phyloP scores from a whole-genome alignment of 176 grass and related monocot genomes.

The Phoenix dactylifera region DNA sequence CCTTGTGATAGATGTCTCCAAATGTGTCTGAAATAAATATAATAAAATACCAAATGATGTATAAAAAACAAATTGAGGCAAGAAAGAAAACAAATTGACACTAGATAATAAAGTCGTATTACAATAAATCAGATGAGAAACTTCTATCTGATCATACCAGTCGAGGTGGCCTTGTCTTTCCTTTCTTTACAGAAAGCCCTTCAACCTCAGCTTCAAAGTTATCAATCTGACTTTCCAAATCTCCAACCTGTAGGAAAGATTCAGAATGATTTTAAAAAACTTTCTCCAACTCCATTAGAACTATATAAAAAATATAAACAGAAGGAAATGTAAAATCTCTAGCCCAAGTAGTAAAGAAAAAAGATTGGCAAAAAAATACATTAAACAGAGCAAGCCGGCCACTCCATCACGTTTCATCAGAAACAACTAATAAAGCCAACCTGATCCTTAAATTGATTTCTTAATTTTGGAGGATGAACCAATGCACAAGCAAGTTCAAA shows the following conservation, averaged over 20 bases:
- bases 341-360: too few species aligned
- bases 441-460: too few species aligned
- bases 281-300: neutral
- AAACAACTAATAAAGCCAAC: too few species aligned
- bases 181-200: constrained; percentile 96
- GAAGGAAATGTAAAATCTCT: neutral
- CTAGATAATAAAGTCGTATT: constrained; percentile 11
- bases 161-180: constrained; percentile 79
- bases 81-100: neutral
- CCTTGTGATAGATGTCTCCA: constrained; percentile 82
- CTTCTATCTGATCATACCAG: constrained; percentile 45
- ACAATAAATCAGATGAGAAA: neutral
- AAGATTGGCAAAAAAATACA: too few species aligned
- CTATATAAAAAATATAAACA: constrained; percentile 16
- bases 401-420: too few species aligned
- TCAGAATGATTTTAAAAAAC: constrained; percentile 6
- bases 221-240: constrained; percentile 96
- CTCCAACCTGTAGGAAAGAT: constrained; percentile 56
- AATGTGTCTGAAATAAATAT: constrained; percentile 63
- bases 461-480: too few species aligned
- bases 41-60: constrained; percentile 14
- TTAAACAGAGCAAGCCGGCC: too few species aligned
- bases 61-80: constrained; percentile 7
- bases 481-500: too few species aligned
- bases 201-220: constrained; percentile 96